phyloP scores from a whole-genome alignment of 306 rosid species.

The Delonix regia region DNA sequence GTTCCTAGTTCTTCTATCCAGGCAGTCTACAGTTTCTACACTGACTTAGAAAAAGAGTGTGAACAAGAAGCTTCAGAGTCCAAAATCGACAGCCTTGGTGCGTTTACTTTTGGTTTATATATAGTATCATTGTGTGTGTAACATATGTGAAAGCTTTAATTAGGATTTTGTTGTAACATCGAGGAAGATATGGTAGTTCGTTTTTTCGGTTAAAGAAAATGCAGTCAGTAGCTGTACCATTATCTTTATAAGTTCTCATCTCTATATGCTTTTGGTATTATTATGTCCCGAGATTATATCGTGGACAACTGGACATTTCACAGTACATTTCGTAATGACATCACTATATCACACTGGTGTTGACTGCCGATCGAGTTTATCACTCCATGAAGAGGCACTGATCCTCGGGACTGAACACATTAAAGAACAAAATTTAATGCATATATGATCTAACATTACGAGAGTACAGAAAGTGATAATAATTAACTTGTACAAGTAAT shows the following conservation, averaged over 20 bases:
- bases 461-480: background rate
- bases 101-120: slow-evolving; percentile 33
- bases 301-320: background rate
- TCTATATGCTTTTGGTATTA: slow-evolving; percentile 19
- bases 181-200: slow-evolving; percentile 59
- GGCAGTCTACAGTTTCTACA: slow-evolving; percentile 31
- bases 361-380: too few relatives aligned
- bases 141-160: slow-evolving; percentile 38
- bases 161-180: slow-evolving; percentile 61
- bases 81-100: slow-evolving; percentile 50
- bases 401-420: background rate
- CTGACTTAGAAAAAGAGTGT: slow-evolving; percentile 49
- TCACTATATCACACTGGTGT: background rate
- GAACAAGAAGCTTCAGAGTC: slow-evolving; percentile 62
- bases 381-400: background rate
- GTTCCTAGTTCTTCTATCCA: slow-evolving; percentile 12
- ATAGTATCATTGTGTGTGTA: slow-evolving; percentile 43
- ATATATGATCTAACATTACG: background rate
- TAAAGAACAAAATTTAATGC: background rate
- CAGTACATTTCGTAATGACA: background rate
- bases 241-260: slow-evolving; percentile 19
- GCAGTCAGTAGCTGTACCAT: slow-evolving; percentile 1
- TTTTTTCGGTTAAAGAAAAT: slow-evolving; percentile 32
- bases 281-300: background rate
- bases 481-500: too few relatives aligned